phyloP scores from a whole-genome alignment of 1,284 basidiomycete species.

The Somion occarium region DNA sequence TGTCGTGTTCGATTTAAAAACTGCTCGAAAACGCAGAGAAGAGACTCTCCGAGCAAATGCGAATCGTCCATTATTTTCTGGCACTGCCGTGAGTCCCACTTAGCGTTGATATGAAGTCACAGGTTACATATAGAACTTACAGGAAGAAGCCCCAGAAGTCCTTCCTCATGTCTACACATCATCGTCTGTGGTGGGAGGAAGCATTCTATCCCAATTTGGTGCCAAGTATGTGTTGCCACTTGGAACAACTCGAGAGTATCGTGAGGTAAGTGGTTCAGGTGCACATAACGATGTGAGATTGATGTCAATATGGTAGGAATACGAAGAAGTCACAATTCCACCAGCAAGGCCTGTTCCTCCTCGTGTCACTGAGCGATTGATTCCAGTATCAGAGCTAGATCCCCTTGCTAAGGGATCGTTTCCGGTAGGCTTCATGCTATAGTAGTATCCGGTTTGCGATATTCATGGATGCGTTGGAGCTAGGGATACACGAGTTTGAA shows the following conservation, averaged over 20 bases:
- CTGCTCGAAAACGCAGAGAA: slow-evolving; percentile 64
- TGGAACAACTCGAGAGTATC: slow-evolving; percentile 73
- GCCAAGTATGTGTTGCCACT: slow-evolving; percentile 79
- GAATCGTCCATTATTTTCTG: slow-evolving; percentile 63
- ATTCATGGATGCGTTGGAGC: neutral
- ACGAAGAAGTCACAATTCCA: slow-evolving; percentile 87
- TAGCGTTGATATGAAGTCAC: neutral
- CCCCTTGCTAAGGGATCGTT: slow-evolving; percentile 84
- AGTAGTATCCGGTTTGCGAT: slow-evolving; percentile 6
- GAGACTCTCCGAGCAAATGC: slow-evolving; percentile 61
- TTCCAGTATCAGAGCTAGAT: slow-evolving; percentile 76
- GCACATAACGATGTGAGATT: slow-evolving; percentile 12
- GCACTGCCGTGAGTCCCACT: slow-evolving; percentile 42
- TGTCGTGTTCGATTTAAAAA: slow-evolving; percentile 38
- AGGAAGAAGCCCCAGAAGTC: slow-evolving; percentile 54
- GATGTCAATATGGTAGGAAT: slow-evolving; percentile 51
- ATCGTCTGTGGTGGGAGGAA: slow-evolving; percentile 53
- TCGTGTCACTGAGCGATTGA: slow-evolving; percentile 66
- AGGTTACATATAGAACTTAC: slow-evolving; percentile 9
- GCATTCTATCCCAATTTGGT: slow-evolving; percentile 70
- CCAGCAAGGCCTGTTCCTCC: slow-evolving; percentile 81
- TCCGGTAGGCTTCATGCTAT: slow-evolving; percentile 47
- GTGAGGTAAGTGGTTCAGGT: too few species aligned
- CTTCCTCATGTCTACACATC: slow-evolving; percentile 93
- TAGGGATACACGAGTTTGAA: slow-evolving; percentile 89